phyloP scores from a whole-genome alignment of 208 protist genomes.

The Phytomonas sp. region DNA sequence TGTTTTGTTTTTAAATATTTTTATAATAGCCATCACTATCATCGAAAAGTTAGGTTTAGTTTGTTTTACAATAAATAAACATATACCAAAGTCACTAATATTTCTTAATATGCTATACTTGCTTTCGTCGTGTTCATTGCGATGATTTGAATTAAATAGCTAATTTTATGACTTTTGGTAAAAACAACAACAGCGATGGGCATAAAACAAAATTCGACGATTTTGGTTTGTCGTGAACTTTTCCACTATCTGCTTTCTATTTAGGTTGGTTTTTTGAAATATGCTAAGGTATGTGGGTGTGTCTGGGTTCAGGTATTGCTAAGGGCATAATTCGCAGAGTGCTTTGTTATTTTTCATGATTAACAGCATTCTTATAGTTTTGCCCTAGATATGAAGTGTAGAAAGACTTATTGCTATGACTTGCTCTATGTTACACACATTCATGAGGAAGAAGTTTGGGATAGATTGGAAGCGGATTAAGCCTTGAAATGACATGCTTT shows the following conservation, averaged over 20 bases:
- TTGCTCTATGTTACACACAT: background rate
- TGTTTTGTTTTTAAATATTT: background rate
- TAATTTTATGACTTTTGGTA: too few species aligned
- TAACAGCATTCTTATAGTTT: background rate
- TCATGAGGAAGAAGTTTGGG: background rate
- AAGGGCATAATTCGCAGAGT: constrained; percentile 1
- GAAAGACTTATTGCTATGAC: background rate
- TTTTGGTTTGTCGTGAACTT: too few species aligned
- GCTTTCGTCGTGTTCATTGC: background rate
- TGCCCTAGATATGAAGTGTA: background rate
- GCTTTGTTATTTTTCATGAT: background rate
- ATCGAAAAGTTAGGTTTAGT: background rate
- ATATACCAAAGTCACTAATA: background rate
- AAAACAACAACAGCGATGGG: too few species aligned
- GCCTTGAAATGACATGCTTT: background rate
- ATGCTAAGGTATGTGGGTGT: background rate
- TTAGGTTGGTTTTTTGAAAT: constrained; percentile 2
- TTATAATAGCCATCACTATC: constrained; percentile 2
- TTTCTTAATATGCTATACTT: background rate
- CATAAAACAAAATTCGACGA: too few species aligned
- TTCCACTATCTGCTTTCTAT: background rate
- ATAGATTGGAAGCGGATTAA: background rate
- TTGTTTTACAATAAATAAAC: constrained; percentile 3
- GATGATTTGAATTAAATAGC: background rate
- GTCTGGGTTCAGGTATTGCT: constrained; percentile 7